Percentiles rank a stretch among this genome's conserved stretches.
Evolutionary conservation across 306 rosid species (phyloP).

Genomic region (Parietaria judaica): DNA sequence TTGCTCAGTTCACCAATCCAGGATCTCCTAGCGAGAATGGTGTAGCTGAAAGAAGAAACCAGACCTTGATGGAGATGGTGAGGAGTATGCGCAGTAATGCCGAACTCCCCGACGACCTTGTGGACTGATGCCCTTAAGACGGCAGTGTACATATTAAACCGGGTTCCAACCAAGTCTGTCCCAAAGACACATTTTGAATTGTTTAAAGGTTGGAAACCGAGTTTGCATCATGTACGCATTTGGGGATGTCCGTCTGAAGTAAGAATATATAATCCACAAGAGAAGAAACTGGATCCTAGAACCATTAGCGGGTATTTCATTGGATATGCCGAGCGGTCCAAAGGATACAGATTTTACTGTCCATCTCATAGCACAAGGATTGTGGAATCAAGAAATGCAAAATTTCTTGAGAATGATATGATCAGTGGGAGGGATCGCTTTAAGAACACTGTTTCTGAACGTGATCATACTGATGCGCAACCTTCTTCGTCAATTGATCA

Average conservation of each 20-base stretch:
- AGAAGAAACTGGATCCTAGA: neutral
- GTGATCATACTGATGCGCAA: neutral
- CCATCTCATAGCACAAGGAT: constrained; percentile 1
- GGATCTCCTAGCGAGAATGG: neutral
- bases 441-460: neutral
- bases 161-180: neutral
- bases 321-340: neutral
- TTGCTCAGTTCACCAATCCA: neutral
- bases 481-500: neutral
- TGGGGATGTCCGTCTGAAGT: neutral
- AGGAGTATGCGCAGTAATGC: neutral
- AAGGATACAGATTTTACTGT: neutral
- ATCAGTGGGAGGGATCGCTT: neutral
- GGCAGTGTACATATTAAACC: neutral
- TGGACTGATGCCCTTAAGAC: neutral
- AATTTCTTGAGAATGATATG: constrained; percentile 4
- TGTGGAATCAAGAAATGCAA: constrained; percentile 7
- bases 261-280: neutral
- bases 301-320: neutral
- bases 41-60: neutral
- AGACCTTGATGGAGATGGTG: neutral
- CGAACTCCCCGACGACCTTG: neutral
- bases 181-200: neutral
- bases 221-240: neutral
- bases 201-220: neutral